phyloP scores from a whole-genome alignment of 768 basidiomycete genomes.

The Gloeophyllum trabeum region DNA sequence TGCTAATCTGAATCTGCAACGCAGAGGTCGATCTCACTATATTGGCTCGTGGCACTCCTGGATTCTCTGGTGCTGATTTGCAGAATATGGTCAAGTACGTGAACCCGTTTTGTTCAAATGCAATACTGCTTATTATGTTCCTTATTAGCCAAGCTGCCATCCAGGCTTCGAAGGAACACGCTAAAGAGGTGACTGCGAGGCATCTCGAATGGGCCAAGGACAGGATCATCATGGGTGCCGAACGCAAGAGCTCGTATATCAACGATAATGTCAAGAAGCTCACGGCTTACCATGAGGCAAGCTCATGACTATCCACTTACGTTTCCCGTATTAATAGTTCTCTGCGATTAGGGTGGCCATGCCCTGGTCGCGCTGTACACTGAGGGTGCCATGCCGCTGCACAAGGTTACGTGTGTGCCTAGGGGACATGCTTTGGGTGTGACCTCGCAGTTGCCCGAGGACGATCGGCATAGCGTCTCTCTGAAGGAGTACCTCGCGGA shows the following conservation, averaged over 20 bases:
- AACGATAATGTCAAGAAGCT: slow-evolving; percentile 77
- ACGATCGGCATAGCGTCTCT: slow-evolving; percentile 64
- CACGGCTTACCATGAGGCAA: slow-evolving; percentile 93
- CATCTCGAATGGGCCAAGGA: slow-evolving; percentile 99
- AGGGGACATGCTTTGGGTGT: slow-evolving; percentile 85
- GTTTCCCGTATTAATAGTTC: too few relatives aligned
- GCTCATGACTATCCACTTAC: too few relatives aligned
- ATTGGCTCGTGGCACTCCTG: slow-evolving; percentile 88
- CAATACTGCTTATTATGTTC: neutral
- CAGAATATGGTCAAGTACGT: slow-evolving; percentile 94
- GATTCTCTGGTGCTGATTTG: slow-evolving; percentile 94
- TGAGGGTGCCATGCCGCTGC: slow-evolving; percentile 89
- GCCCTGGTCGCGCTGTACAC: slow-evolving; percentile 93
- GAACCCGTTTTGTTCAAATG: too few relatives aligned
- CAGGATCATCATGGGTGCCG: slow-evolving; percentile 94
- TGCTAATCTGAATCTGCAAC: too few relatives aligned
- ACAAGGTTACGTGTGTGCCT: slow-evolving; percentile 96
- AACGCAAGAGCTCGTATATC: slow-evolving; percentile 83
- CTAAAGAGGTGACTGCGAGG: slow-evolving; percentile 53
- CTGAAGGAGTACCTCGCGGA: slow-evolving; percentile 65
- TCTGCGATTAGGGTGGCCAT: slow-evolving; percentile 62
- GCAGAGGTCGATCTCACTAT: slow-evolving; percentile 76
- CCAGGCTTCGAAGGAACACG: slow-evolving; percentile 82
- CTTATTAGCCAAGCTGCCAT: slow-evolving; percentile 73
- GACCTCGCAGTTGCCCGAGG: slow-evolving; percentile 73